Base-by-base conservation (phyloP, 2,329 filamentous ascomycete species). In the Lojkania enalia region DNA sequence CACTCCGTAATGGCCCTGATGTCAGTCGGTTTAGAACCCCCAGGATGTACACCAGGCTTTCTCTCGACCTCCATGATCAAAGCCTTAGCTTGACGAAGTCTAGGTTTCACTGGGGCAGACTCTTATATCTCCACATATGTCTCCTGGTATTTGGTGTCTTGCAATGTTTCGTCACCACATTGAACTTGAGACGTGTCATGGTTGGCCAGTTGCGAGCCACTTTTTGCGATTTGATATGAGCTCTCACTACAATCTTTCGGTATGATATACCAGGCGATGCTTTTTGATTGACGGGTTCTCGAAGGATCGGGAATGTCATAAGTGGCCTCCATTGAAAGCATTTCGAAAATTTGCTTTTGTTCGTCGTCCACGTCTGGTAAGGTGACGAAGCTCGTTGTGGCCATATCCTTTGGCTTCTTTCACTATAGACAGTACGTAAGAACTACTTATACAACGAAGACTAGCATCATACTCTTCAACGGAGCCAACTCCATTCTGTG, bases 351-450 rank as follows among this genome's bases (percentile, higher is more conserved):
- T 15, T 19, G 29, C n/a, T 32, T 23, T 16, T 42, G 39, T n/a
- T 33, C 31, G 7, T 5, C 15, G 16, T 15, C 33, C 39, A 42
- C 33, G 3, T 42, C 39, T n/a, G 39, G 39, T 14, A 42, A 11
- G 2, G 18, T n/a, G 16, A 42, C 39, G 19, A 21, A 42, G 6
- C 7, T 35, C 12, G 16, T 19, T 7, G 29, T 42, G 3, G 29
- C 20, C 15, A 42, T 42, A 19, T 42, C 39, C 19, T 42, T 42
- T 3, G 39, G 39, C 30, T 42, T 42, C 5, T 32, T 32, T 29
- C 39, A 42, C 39, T 29, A 42, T 9, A 42, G 14, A 20, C 27
- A 29, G 16, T 42, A 42, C 12, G 39, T 42, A 13, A 42, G 16
- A n/a, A 42, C 19, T n/a, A 35, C 29, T 12, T 23, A n/a, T 12